These are phyloP conservation scores for Fraxinus ornus DNA, from an alignment of 305 asterid species.

Conservation along the genomic window DNA sequence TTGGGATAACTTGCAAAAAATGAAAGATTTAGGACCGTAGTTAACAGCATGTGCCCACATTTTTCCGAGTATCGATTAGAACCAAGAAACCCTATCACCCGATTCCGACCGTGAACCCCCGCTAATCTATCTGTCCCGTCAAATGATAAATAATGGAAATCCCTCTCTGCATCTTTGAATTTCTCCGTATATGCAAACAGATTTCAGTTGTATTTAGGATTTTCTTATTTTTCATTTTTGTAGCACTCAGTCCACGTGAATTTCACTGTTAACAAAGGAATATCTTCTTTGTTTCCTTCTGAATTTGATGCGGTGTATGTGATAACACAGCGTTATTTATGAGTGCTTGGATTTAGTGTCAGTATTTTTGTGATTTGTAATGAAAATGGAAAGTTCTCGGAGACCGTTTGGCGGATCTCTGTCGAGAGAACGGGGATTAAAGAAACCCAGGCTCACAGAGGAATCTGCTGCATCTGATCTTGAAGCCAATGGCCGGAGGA, in stretches of 20 bases:
- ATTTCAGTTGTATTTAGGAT: slow-evolving; percentile 18
- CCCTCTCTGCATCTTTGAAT: not conserved
- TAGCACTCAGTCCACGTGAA: not conserved
- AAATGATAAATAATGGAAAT: not conserved
- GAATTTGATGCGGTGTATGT: not conserved
- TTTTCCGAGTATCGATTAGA: not conserved
- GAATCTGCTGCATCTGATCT: slow-evolving; percentile 52
- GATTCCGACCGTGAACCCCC: not conserved
- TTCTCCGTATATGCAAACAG: not conserved
- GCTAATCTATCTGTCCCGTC: not conserved
- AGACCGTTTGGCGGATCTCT: slow-evolving; percentile 45
- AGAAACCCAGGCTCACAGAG: slow-evolving; percentile 67
- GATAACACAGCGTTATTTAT: slow-evolving; percentile 16
- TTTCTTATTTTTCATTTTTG: slow-evolving; percentile 4
- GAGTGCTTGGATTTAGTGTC: slow-evolving; percentile 23
- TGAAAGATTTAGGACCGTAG: no score
- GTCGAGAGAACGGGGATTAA: slow-evolving; percentile 58
- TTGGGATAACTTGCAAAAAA: no score
- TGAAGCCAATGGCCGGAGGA: slow-evolving; percentile 48
- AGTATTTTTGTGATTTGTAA: slow-evolving; percentile 33
- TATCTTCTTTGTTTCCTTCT: not conserved
- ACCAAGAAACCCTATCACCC: slow-evolving; percentile 32
- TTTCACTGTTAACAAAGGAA: not conserved
- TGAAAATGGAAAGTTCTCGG: slow-evolving; percentile 45
- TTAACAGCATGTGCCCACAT: not conserved